Conservation (phyloP, 768 basidiomycete genomes). For the Rhizopogon roseolus region DNA sequence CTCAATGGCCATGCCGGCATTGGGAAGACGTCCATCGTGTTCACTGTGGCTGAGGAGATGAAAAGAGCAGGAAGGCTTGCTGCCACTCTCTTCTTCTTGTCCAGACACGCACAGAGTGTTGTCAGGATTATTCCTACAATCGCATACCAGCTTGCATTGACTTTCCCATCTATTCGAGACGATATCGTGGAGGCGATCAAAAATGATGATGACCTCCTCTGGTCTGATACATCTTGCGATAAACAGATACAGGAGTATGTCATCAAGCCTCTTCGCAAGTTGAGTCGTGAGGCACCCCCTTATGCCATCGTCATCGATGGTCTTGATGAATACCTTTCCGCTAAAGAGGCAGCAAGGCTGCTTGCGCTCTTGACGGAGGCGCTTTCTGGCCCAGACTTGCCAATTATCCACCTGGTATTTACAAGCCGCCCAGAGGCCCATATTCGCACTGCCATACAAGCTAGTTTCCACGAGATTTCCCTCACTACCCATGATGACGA, state of each 20-base stretch:
- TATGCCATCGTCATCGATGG: slow-evolving; percentile 2
- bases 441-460: not conserved
- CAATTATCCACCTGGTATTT: not conserved
- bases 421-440: not conserved
- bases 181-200: slow-evolving; percentile 10
- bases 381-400: slow-evolving; percentile 2
- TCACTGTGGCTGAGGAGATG: not conserved
- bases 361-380: slow-evolving; percentile 2
- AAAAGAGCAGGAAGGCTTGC: slow-evolving; percentile 8
- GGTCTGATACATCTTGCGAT: not conserved
- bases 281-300: not conserved
- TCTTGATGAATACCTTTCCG: slow-evolving; percentile 7
- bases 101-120: not conserved
- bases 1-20: not conserved
- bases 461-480: not conserved
- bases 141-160: slow-evolving; percentile 11
- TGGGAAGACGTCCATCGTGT: not conserved
- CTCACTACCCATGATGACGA: slow-evolving; percentile 3
- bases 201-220: slow-evolving; percentile 2
- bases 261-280: slow-evolving; percentile 5
- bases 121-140: slow-evolving; percentile 10
- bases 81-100: slow-evolving; percentile 14
- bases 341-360: slow-evolving; percentile 7
- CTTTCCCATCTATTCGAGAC: slow-evolving; percentile 4
- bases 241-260: slow-evolving; percentile 10